Base-by-base conservation (phyloP, 1,284 basidiomycete genomes). In the Rugiboletus extremiorientalis region DNA sequence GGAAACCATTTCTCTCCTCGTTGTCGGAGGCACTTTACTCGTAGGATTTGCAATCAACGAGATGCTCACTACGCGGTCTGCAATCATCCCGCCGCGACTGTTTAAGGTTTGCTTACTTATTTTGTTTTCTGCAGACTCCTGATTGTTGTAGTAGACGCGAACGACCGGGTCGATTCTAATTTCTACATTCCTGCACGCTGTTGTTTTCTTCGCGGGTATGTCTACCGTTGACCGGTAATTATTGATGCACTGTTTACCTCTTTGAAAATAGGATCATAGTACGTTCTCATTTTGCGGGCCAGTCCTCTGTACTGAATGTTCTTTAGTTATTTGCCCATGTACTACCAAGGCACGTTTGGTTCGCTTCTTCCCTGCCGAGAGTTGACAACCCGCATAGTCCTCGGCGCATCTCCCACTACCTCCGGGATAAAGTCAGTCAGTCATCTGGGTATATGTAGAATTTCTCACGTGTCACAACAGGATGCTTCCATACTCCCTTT, bases 1-100 rank as follows among this genome's bases (percentile, higher is more conserved):
- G 4, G 58, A 73, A 41, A 79, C 84, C 0, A 82, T 84, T 54
- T 76, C 75, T 7, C 72, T 81, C 7, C 75, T 88, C 40, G 73
- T 71, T 7, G 70, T 81, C 27, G 85, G 84, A 18, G 71, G 66
- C 4, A 65, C 70, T 28, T 56, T 79, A 4, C 71, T 85, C 48
- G 50, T 76, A 12, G 56, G 68, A 0, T 77, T 73, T n/a, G 69
- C 72, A 23, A 56, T 77, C 28, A 79, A 81, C 63, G 83, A 82
- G 59, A 53, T 79, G 12, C 68, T 67, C 36, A 85, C 84, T 0
- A 79, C 76, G 56, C 76, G 79, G 15, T 75, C 75, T 23, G 79
- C 84, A 0, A 80, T 87, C 57, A 76, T 86, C 18, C 79, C 83
- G 1, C 75, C 79, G 12, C 71, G 80, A 11, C 53, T 84, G 20